Percentiles rank a stretch among this genome's conserved stretches.
phyloP scores from a whole-genome alignment of 768 basidiomycete species.

The Auriscalpium microsporum region DNA sequence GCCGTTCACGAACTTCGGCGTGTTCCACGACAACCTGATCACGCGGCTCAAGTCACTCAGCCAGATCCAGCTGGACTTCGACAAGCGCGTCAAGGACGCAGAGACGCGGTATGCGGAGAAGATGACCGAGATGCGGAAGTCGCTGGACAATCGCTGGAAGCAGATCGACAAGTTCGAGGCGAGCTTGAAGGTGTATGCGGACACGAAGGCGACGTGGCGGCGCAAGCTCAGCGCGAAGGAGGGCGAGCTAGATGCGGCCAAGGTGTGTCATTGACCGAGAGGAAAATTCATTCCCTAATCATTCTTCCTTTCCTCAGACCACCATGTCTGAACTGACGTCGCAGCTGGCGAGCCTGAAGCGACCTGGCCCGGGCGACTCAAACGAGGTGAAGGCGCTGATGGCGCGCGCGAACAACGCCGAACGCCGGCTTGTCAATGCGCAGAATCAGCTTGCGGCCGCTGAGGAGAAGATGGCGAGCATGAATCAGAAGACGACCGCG shows the following conservation, averaged over 20 bases:
- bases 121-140: constrained; percentile 71
- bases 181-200: constrained; percentile 72
- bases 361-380: constrained; percentile 49
- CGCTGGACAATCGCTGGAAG: constrained; percentile 81
- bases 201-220: constrained; percentile 78
- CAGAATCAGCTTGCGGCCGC: constrained; percentile 77
- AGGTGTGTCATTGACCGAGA: constrained; percentile 37
- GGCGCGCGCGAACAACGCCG: constrained; percentile 73
- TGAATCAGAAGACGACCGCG: constrained; percentile 61
- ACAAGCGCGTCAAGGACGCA: constrained; percentile 72
- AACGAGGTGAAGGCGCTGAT: constrained; percentile 65
- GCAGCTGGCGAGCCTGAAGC: constrained; percentile 57
- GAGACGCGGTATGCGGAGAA: constrained; percentile 69
- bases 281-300: neutral
- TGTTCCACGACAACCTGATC: constrained; percentile 93
- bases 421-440: constrained; percentile 77
- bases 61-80: constrained; percentile 80
- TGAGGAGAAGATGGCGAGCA: constrained; percentile 74
- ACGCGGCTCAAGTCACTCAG: constrained; percentile 77
- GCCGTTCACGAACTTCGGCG: constrained; percentile 86
- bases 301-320: constrained; percentile 32
- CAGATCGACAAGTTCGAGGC: constrained; percentile 90
- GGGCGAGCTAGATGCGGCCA: constrained; percentile 82
- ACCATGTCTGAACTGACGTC: constrained; percentile 67
- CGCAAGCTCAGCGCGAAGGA: constrained; percentile 75